phyloP scores from a whole-genome alignment of 176 grass and related monocot genomes.

The Zoysia japonica region DNA sequence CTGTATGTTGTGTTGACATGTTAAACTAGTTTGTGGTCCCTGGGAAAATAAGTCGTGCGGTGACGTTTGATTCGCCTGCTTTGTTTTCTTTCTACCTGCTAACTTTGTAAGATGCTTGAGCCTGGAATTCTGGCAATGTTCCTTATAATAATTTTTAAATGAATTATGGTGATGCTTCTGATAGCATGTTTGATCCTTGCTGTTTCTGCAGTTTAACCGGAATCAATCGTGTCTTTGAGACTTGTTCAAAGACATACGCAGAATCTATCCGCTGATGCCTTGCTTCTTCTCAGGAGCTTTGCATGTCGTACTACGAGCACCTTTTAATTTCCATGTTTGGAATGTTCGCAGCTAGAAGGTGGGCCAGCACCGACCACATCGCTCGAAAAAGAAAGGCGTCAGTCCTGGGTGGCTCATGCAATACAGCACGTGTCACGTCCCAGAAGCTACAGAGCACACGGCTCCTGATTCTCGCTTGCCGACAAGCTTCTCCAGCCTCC shows the following conservation, averaged over 20 bases:
- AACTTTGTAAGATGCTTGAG: conserved; percentile 7
- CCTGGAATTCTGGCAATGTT: neutral
- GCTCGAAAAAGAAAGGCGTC: neutral
- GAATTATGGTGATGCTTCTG: neutral
- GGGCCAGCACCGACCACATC: neutral
- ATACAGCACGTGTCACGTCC: conserved; percentile 10
- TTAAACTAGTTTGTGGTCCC: neutral
- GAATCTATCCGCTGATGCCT: too few species aligned
- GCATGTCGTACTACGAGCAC: neutral
- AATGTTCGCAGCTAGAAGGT: neutral
- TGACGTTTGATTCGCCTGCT: neutral
- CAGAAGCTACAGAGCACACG: neutral
- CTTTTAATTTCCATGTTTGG: neutral
- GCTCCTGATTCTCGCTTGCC: neutral
- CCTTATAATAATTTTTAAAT: neutral
- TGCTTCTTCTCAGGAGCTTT: too few species aligned
- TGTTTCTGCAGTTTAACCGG: neutral
- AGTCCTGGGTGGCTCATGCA: conserved; percentile 31
- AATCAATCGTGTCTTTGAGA: too few species aligned
- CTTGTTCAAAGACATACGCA: too few species aligned
- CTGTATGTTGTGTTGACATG: neutral
- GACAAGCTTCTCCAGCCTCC: neutral
- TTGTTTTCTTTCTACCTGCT: neutral
- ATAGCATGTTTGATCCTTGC: neutral
- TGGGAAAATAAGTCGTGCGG: conserved; percentile 24